Evolutionary conservation across 352 stramenopile genomes (phyloP).

Genomic region (Phytopythium sindhum): DNA sequence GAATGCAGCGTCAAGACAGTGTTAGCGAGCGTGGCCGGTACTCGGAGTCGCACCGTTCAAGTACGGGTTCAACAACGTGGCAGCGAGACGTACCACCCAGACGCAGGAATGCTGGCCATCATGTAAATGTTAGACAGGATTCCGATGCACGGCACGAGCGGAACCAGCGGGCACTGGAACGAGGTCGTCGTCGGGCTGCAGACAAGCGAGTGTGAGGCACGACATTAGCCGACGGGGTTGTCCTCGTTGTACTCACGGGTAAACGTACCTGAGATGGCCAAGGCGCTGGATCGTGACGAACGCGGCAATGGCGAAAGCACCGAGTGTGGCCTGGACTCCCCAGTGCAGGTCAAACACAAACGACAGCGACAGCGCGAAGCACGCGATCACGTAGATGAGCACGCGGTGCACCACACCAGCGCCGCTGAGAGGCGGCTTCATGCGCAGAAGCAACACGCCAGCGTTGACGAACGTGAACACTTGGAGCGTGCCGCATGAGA

Average conservation of each 20-base stretch:
- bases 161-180: slow-evolving; percentile 63
- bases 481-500: slow-evolving; percentile 89
- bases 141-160: slow-evolving; percentile 49
- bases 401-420: slow-evolving; percentile 46
- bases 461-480: slow-evolving; percentile 94
- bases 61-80: neutral
- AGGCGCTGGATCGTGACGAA: slow-evolving; percentile 57
- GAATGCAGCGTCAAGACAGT: neutral
- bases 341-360: slow-evolving; percentile 66
- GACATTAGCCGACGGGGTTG: neutral
- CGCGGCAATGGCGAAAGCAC: slow-evolving; percentile 26
- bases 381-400: slow-evolving; percentile 52
- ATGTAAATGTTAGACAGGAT: slow-evolving; percentile 72
- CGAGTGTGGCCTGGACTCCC: slow-evolving; percentile 34
- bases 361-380: slow-evolving; percentile 61
- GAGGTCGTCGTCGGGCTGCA: slow-evolving; percentile 25
- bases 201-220: neutral
- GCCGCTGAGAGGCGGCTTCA: slow-evolving; percentile 41
- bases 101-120: slow-evolving; percentile 48
- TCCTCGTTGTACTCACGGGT: no score
- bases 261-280: slow-evolving; percentile 47
- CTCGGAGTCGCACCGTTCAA: neutral
- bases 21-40: neutral
- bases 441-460: slow-evolving; percentile 82
- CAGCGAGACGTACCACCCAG: slow-evolving; percentile 44